A percentile compares a stretch with the other conserved stretches of the same genome.
These are phyloP conservation scores for Cadophora gregata DNA, from an alignment of 2,329 filamentous ascomycete species.

Conservation along the genomic window DNA sequence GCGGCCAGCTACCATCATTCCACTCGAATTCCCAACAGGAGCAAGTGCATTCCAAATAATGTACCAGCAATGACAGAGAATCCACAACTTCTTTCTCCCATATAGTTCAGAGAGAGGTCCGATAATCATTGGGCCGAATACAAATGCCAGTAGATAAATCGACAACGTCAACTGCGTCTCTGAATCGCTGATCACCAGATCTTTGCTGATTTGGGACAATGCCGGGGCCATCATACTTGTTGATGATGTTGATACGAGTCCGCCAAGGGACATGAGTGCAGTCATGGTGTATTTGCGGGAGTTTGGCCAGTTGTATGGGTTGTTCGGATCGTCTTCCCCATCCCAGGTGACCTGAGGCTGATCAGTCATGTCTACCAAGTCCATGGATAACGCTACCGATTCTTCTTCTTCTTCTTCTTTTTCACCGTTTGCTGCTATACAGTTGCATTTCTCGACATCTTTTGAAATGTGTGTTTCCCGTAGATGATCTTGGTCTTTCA, in stretches of 20 bases:
- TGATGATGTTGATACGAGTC: slow-evolving; percentile 55
- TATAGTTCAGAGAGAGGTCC: slow-evolving; percentile 56
- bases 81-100: slow-evolving; percentile 49
- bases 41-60: slow-evolving; percentile 58
- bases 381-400: not conserved
- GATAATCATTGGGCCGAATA: slow-evolving; percentile 52
- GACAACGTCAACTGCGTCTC: slow-evolving; percentile 48
- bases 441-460: not conserved
- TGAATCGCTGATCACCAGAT: slow-evolving; percentile 55
- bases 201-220: slow-evolving; percentile 52
- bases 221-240: slow-evolving; percentile 59
- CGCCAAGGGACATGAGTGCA: slow-evolving; percentile 51
- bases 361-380: not conserved
- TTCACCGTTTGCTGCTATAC: not conserved
- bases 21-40: slow-evolving; percentile 50
- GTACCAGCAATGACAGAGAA: slow-evolving; percentile 54
- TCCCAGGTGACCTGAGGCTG: slow-evolving; percentile 21
- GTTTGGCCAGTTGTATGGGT: slow-evolving; percentile 29
- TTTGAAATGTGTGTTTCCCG: not conserved
- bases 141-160: slow-evolving; percentile 57
- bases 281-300: slow-evolving; percentile 53
- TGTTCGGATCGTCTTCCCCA: slow-evolving; percentile 21
- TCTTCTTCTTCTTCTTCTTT: not conserved
- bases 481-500: not conserved
- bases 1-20: slow-evolving; percentile 49